These are phyloP conservation scores for Scedosporium minutisporum DNA, from an alignment of 2,329 filamentous ascomycete species.

Conservation along the genomic window DNA sequence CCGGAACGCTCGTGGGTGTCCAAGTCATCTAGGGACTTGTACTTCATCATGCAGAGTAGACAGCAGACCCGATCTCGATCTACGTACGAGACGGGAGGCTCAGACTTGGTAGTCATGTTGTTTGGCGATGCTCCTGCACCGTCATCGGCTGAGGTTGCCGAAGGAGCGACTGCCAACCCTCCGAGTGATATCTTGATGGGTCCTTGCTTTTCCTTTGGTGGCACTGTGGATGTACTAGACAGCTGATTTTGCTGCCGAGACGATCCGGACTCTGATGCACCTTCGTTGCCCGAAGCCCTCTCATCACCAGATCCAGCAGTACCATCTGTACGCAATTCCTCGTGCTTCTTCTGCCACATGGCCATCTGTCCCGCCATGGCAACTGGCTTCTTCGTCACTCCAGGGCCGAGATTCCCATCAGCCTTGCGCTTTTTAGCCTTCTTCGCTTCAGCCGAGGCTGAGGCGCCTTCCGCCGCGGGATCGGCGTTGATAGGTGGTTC, in stretches of 20 bases:
- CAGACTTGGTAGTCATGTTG: not conserved
- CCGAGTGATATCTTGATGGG: conserved; percentile 24
- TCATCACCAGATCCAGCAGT: conserved; percentile 3
- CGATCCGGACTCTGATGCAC: not conserved
- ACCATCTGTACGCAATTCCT: conserved; percentile 22
- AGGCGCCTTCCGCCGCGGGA: conserved; percentile 25
- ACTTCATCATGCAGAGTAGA: conserved; percentile 36
- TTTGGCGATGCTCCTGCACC: not conserved
- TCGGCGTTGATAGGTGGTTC: conserved; percentile 25
- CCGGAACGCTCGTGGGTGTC: conserved; percentile 31
- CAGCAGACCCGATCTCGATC: conserved; percentile 42
- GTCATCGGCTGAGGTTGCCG: not conserved
- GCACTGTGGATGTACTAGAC: conserved; percentile 3
- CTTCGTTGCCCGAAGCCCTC: conserved; percentile 4
- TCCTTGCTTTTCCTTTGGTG: conserved; percentile 2
- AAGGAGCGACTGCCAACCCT: conserved; percentile 5
- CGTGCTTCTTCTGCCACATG: conserved; percentile 34
- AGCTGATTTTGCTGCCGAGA: conserved; percentile 2
- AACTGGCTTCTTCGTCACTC: conserved; percentile 25
- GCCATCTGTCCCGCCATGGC: conserved; percentile 34
- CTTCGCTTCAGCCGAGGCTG: conserved; percentile 16
- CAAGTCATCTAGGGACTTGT: conserved; percentile 32
- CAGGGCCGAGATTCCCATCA: conserved; percentile 23
- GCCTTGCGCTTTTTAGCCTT: conserved; percentile 46
- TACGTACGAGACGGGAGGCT: conserved; percentile 39